phyloP scores from a whole-genome alignment of 1,284 basidiomycete species.

The Marasmius tenuissimus region DNA sequence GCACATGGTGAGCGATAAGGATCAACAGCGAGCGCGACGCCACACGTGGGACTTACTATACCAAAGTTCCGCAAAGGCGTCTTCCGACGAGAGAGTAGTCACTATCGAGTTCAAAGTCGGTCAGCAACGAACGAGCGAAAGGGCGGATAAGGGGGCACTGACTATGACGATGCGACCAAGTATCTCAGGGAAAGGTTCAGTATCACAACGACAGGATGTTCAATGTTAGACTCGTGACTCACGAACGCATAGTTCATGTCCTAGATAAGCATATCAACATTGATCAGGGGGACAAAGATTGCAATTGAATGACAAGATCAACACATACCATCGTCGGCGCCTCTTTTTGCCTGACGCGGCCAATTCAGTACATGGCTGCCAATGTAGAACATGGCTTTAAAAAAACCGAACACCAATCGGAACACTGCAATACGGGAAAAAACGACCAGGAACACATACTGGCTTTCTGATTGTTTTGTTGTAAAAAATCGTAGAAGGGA shows the following conservation, averaged over 20 bases:
- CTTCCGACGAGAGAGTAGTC: slow-evolving; percentile 69
- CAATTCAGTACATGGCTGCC: slow-evolving; percentile 78
- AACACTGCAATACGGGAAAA: too few relatives aligned
- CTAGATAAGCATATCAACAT: slow-evolving; percentile 16
- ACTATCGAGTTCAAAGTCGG: slow-evolving; percentile 31
- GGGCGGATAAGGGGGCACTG: slow-evolving; percentile 13
- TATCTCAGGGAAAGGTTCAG: slow-evolving; percentile 35
- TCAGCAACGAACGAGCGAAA: not conserved
- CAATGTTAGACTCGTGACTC: slow-evolving; percentile 24
- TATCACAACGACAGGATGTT: not conserved
- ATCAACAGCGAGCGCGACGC: not conserved
- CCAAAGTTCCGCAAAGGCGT: slow-evolving; percentile 81
- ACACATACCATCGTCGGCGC: slow-evolving; percentile 48
- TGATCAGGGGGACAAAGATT: not conserved
- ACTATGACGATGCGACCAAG: slow-evolving; percentile 59
- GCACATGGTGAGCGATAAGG: not conserved
- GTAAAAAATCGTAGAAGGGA: slow-evolving; percentile 62
- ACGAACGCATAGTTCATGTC: slow-evolving; percentile 65
- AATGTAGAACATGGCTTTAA: slow-evolving; percentile 70
- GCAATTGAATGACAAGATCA: not conserved
- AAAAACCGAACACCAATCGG: not conserved
- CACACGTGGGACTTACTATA: slow-evolving; percentile 49
- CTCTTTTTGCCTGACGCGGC: slow-evolving; percentile 69
- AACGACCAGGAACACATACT: slow-evolving; percentile 36
- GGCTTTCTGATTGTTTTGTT: slow-evolving; percentile 66